These are phyloP conservation scores for Ophiocordyceps camponoti-leonardi DNA, from an alignment of 2,329 filamentous ascomycete genomes.

Conservation along the genomic window DNA sequence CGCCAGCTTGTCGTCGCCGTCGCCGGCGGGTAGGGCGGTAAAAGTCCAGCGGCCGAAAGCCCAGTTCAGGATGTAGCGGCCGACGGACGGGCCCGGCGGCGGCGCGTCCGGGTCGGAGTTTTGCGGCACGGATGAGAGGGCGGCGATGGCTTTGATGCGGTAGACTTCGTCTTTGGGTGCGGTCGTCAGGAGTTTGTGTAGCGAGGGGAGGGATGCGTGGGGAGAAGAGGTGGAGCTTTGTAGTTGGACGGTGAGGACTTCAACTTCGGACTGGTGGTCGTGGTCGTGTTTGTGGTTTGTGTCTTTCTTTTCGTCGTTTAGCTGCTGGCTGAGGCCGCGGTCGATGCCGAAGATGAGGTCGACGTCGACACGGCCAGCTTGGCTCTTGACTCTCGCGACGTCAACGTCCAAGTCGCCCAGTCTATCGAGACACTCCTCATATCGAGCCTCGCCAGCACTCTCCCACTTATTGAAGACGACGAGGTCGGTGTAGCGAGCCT, in stretches of 20 bases:
- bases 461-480: slow-evolving; percentile 95
- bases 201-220: slow-evolving; percentile 40
- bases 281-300: slow-evolving; percentile 14
- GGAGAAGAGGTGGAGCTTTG: slow-evolving; percentile 43
- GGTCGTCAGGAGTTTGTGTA: slow-evolving; percentile 48
- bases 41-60: slow-evolving; percentile 94
- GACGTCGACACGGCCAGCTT: slow-evolving; percentile 60
- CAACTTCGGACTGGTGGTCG: slow-evolving; percentile 67
- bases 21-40: slow-evolving; percentile 33
- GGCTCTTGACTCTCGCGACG: slow-evolving; percentile 69
- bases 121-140: slow-evolving; percentile 25
- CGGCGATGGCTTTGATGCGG: slow-evolving; percentile 64
- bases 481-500: slow-evolving; percentile 78
- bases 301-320: slow-evolving; percentile 23
- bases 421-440: slow-evolving; percentile 64
- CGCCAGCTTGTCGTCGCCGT: slow-evolving; percentile 36
- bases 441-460: slow-evolving; percentile 48
- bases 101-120: slow-evolving; percentile 31
- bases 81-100: slow-evolving; percentile 13
- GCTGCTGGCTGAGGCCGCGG: slow-evolving; percentile 48
- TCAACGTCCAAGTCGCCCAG: slow-evolving; percentile 70
- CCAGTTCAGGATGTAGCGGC: slow-evolving; percentile 88
- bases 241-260: slow-evolving; percentile 72
- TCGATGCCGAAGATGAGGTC: slow-evolving; percentile 79
- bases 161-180: slow-evolving; percentile 91